Percentiles rank a stretch among this genome's conserved stretches.
These are phyloP conservation scores for Evansstolkia leycettana DNA, from an alignment of 495 filamentous ascomycete species.

Conservation along the genomic window DNA sequence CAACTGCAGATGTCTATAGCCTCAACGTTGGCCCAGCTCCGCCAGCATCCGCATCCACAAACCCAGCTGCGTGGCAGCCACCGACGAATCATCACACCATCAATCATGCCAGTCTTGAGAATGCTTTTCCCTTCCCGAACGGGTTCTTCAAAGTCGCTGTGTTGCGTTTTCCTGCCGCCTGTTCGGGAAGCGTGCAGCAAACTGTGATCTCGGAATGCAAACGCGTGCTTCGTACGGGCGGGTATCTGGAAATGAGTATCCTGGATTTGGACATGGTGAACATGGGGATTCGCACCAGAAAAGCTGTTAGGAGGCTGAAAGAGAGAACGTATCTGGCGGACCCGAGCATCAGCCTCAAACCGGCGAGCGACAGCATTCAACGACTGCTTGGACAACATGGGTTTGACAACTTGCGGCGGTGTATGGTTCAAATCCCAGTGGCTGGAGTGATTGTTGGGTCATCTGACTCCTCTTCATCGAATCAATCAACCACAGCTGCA, in stretches of 20 bases:
- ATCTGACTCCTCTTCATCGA: conserved; percentile 26
- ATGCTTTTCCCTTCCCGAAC: conserved; percentile 75
- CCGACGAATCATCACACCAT: conserved; percentile 81
- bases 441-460: conserved; percentile 51
- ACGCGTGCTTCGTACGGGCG: conserved; percentile 79
- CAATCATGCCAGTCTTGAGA: conserved; percentile 51
- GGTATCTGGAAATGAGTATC: conserved; percentile 77
- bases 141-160: conserved; percentile 80
- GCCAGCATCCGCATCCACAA: conserved; percentile 12
- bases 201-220: conserved; percentile 80
- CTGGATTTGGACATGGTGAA: conserved; percentile 80
- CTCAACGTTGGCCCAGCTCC: conserved; percentile 24
- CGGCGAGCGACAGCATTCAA: conserved; percentile 67
- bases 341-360: conserved; percentile 53
- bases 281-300: conserved; percentile 66
- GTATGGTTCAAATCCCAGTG: conserved; percentile 80
- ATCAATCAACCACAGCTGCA: conserved; percentile 10
- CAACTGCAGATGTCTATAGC: conserved; percentile 74
- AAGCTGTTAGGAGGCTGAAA: conserved; percentile 66
- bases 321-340: conserved; percentile 55
- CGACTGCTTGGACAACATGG: conserved; percentile 64
- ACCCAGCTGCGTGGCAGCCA: conserved; percentile 39
- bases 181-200: conserved; percentile 60
- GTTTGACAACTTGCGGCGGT: conserved; percentile 75
- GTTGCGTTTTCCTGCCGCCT: conserved; percentile 73